A percentile compares a stretch with the other conserved stretches of the same genome.
phyloP scores from a whole-genome alignment of 345 rosid species.

The Eucalyptus grandis region DNA sequence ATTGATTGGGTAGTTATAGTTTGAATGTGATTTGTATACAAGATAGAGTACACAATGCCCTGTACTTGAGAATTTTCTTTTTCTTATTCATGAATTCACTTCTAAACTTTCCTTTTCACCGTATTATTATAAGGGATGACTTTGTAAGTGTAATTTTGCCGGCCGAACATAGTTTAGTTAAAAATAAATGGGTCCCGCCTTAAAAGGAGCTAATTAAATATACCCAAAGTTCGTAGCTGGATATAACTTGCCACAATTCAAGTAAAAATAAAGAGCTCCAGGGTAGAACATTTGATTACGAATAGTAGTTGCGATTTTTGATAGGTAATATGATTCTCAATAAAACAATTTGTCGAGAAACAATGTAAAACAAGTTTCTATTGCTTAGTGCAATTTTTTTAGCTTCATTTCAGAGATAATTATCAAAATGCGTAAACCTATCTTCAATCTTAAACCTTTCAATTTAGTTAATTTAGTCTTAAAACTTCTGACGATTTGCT shows the following conservation, averaged over 20 bases:
- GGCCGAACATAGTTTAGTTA: neutral
- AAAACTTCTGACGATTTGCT: neutral
- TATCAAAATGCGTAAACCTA: neutral
- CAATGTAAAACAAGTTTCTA: neutral
- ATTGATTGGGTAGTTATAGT: neutral
- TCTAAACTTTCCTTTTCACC: neutral
- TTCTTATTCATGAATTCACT: neutral
- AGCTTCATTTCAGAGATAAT: neutral
- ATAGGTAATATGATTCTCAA: neutral
- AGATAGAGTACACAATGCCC: neutral
- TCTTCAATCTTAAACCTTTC: fast-evolving
- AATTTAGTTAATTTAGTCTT: neutral
- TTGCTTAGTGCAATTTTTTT: neutral
- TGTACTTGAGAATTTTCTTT: neutral
- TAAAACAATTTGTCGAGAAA: neutral
- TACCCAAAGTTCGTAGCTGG: neutral
- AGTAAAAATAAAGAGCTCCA: neutral
- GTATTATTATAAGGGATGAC: neutral
- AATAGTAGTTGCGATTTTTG: neutral
- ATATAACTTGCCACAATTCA: neutral
- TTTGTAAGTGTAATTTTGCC: neutral
- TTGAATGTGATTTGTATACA: neutral
- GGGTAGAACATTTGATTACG: neutral
- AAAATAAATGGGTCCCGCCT: neutral
- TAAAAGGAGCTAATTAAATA: neutral